Base-by-base conservation (phyloP, 2,329 filamentous ascomycete species). In the Tolypocladium amazonense region DNA sequence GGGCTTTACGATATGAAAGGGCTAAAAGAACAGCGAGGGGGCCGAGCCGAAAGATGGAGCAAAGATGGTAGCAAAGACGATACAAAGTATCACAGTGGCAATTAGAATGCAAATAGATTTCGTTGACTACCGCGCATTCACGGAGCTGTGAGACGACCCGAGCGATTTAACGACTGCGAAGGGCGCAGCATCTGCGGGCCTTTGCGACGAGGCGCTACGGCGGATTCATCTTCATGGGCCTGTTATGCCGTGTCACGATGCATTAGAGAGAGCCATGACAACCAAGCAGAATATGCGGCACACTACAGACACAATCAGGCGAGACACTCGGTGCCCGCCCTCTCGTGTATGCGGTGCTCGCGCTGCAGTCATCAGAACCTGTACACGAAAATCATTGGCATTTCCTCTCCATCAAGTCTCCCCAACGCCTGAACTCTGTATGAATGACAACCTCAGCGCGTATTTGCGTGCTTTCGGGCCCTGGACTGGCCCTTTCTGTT, bases 351-450 rank as follows among this genome's bases (percentile, higher is more conserved):
- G 50, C 35, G 15, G 50, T 54, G 50, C 50, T 37, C 27, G 50
- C 20, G 50, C 30, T 35, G 8, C 50, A 23, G 7, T 30, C 50
- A 3, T 35, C 18, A 15, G 23, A 54, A 35, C 50, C 11, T 35
- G 30, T 54, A 37, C 11, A 54, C 50, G 30, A 54, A n/a, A 59
- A 41, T 25, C 33, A 58, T 58, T 25, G 53, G 35, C 38, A 37
- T 59, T 45, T 47, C 57, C 60, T 61, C 62, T 62, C 62, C 56
- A 60, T 59, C 63, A 41, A n/a, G 58, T 67, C 67, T 65, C 68
- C 68, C 58, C 68, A 72, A 70, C 70, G 68, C 70, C 70, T 59
- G 62, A 64, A 59, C 30, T 61, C 57, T 58, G 56, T 50, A 61
- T 55, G 38, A 60, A 55, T 58, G 55, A 56, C 55, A 56, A 56